Base-by-base conservation (phyloP, 1,139 yeast species). In the Saccharomyces hybrid region DNA sequence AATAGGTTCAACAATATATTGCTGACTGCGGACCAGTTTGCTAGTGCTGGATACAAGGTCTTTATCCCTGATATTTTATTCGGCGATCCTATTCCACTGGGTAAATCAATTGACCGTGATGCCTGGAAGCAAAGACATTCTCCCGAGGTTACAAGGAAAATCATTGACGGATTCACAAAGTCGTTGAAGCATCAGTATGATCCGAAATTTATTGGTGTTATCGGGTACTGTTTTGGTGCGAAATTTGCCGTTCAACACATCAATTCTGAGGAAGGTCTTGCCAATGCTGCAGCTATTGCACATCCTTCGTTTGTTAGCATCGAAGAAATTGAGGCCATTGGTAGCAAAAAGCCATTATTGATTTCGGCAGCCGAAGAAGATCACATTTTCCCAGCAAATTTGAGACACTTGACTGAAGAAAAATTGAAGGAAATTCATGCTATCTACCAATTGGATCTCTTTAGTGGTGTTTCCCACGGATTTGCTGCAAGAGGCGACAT, bases 161-260 rank as follows among this genome's bases (percentile, higher is more conserved):
- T 78, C 32, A 73, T 76, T 29, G 76, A 77, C 49, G 70, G 68
- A 5, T 85, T 77, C 62, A 65, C 86, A 58, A 60, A 63, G 1
- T 64, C 67, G 2, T 69, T 84, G 57, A 77, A 74, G 57, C 62
- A 66, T 34, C 80, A 78, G 54, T 68, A 71, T 53, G 68, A 73
- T 4, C 85, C 88, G 9, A 72, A 77, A 54, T 82, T 77, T 60
- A 58, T 85, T 28, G 83, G 78, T 52, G 81, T 82, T 19, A 73
- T 86, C 54, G 97, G 97, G 19, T 84, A 88, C 76, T 90, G 97
- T 73, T 89, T 77, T 62, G 97, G 97, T 64, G 96, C 90, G 52
- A 85, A 83, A 69, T 83, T 74, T 60, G 82, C 78, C 29, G 66
- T 85, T 50, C 81, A 78, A 56, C 77, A 84, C 55, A 71, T 85